A percentile compares a stretch with the other conserved stretches of the same genome.
These are phyloP conservation scores for Picea sitchensis DNA, from an alignment of 75 land plant species.

Conservation along the genomic window DNA sequence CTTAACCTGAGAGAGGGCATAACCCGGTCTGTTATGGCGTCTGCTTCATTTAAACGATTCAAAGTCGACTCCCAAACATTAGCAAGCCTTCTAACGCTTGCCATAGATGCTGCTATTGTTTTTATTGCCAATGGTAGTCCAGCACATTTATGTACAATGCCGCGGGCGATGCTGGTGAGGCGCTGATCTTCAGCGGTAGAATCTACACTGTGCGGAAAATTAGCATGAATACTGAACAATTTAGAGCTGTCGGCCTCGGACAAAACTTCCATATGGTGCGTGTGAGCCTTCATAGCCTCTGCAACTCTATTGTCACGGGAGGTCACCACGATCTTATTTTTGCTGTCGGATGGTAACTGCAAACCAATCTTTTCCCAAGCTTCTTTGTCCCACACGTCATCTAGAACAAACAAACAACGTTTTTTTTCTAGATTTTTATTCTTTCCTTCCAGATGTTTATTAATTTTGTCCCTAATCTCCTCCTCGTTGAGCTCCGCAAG, in stretches of 20 bases:
- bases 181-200: background rate
- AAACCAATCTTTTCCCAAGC: background rate
- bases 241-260: background rate
- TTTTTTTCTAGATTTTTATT: no score
- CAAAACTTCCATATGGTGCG: background rate
- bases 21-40: background rate
- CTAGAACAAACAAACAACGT: background rate
- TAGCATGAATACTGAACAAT: background rate
- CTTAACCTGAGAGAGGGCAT: background rate
- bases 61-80: background rate
- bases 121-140: background rate
- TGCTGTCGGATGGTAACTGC: background rate
- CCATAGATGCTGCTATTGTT: background rate
- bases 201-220: no score
- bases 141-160: background rate
- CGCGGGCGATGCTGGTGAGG: background rate
- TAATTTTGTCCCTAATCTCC: background rate
- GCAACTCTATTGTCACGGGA: background rate
- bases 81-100: background rate
- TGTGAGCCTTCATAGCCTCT: background rate
- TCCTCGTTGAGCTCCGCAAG: background rate
- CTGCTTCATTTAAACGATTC: background rate
- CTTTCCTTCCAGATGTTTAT: background rate
- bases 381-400: background rate
- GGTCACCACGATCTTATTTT: background rate